These are phyloP conservation scores for Handroanthus guayacan DNA, from an alignment of 257 asterid species.

Conservation along the genomic window DNA sequence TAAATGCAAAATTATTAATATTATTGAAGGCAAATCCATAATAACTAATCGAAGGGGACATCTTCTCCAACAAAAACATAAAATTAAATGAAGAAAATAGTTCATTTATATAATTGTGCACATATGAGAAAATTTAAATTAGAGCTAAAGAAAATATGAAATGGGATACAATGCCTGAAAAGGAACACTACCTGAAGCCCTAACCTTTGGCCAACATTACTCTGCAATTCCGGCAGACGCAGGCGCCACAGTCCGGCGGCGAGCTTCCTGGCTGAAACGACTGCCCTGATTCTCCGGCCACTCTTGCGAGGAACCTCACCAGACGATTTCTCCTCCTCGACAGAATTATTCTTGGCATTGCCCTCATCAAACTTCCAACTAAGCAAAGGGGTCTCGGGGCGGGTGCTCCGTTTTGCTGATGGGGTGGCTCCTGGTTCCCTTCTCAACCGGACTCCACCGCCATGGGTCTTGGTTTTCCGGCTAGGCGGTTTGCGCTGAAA, in stretches of 20 bases:
- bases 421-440: slow-evolving; percentile 43
- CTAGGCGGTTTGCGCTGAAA: slow-evolving; percentile 51
- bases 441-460: slow-evolving; percentile 47
- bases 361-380: slow-evolving; percentile 59
- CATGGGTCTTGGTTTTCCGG: slow-evolving; percentile 47
- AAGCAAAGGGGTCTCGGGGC: slow-evolving; percentile 64
- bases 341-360: slow-evolving; percentile 28
- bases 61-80: slow-evolving; percentile 20
- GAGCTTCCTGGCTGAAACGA: slow-evolving; percentile 63
- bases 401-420: slow-evolving; percentile 43
- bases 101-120: background rate
- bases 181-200: slow-evolving; percentile 50
- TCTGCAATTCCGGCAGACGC: slow-evolving; percentile 47
- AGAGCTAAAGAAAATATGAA: background rate
- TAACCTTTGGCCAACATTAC: slow-evolving; percentile 39
- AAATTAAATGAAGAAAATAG: slow-evolving; percentile 1
- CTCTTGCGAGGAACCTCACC: slow-evolving; percentile 39
- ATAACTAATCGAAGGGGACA: background rate
- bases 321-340: slow-evolving; percentile 43
- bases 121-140: background rate
- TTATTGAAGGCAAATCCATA: slow-evolving; percentile 15
- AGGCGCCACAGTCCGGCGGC: slow-evolving; percentile 66
- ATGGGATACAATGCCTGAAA: background rate
- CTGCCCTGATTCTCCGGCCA: slow-evolving; percentile 39
- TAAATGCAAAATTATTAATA: slow-evolving; percentile 6